phyloP scores from a whole-genome alignment of 1,284 basidiomycete genomes.

The Wallemia hederae region DNA sequence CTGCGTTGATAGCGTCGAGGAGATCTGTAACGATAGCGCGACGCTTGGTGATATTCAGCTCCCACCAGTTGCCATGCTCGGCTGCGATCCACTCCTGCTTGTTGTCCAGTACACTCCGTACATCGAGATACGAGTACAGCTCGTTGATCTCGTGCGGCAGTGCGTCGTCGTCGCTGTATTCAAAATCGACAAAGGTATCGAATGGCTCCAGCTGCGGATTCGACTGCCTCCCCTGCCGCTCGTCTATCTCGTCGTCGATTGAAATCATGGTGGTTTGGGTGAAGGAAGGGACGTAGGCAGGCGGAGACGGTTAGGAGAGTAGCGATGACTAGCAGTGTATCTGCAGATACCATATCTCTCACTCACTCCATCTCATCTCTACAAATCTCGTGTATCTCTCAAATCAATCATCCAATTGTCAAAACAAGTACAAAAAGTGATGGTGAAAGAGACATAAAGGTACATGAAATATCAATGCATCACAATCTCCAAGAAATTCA shows the following conservation, averaged over 20 bases:
- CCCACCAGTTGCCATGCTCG: slow-evolving; percentile 10
- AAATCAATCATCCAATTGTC: no score
- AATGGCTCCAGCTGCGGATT: background rate
- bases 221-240: background rate
- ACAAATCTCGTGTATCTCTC: no score
- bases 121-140: slow-evolving; percentile 93
- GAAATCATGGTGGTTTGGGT: background rate
- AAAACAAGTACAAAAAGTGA: no score
- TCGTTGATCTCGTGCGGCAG: slow-evolving; percentile 89
- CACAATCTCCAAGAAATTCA: no score
- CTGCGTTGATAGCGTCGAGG: slow-evolving; percentile 56
- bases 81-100: slow-evolving; percentile 31
- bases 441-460: no score
- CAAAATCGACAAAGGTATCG: slow-evolving; percentile 34
- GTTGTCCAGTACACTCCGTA: slow-evolving; percentile 66
- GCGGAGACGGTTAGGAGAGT: background rate
- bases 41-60: slow-evolving; percentile 45
- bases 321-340: no score
- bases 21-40: slow-evolving; percentile 50
- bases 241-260: background rate
- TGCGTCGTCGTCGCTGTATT: slow-evolving; percentile 80
- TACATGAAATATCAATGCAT: no score
- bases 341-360: no score
- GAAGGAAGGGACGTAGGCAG: background rate
- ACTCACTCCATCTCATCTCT: no score